Base-by-base conservation (phyloP, 306 rosid genomes). In the Sindora glabra region DNA sequence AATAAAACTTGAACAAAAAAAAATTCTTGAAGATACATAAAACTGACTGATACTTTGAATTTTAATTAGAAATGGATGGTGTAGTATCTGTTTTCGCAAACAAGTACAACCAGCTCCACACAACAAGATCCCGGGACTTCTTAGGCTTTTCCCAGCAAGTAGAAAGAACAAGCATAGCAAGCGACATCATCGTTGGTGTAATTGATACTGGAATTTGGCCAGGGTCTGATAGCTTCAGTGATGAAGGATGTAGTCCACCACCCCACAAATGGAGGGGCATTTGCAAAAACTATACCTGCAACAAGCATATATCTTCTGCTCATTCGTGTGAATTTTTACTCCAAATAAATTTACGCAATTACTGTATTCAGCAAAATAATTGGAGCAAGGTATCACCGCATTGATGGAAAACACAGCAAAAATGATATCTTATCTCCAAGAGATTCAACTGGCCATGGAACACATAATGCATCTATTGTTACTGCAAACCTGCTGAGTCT, bases 381-480 rank as follows among this genome's bases (percentile, higher is more conserved):
- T 1, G 86, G 82, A 64, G 86, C 77, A 42, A 61, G 65, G 22
- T 77, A 70, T 40, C 68, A 68, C 37, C 72, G 39, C 0, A 42
- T 34, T 1, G 44, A 26, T 40, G 45, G 33, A 6, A 0, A 0
- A 3, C 30, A 3, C 60, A 4, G 2, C 0, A 4, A 38, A 17
- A 25, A 12, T 2, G 79, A 75, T 18, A 6, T 52, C 17, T 1
- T 12, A 25, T 68, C 78, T 1, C 81, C 85, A 8, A 72, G 76
- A 56, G 85, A 79, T 48, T 7, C 59, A 1, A 0, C 10, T 0
- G 77, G 82, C 0, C 86, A 76, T 4, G 82, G 86, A 2, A 76
- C 82, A 1, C 86, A 80, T 37, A 44, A 59, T 1, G 73, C 86
- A 37, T 80, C 86, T 3, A 80, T 67, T 0, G 70, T 51, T 1